phyloP scores from a whole-genome alignment of 768 basidiomycete genomes.

The Pholiota molesta region DNA sequence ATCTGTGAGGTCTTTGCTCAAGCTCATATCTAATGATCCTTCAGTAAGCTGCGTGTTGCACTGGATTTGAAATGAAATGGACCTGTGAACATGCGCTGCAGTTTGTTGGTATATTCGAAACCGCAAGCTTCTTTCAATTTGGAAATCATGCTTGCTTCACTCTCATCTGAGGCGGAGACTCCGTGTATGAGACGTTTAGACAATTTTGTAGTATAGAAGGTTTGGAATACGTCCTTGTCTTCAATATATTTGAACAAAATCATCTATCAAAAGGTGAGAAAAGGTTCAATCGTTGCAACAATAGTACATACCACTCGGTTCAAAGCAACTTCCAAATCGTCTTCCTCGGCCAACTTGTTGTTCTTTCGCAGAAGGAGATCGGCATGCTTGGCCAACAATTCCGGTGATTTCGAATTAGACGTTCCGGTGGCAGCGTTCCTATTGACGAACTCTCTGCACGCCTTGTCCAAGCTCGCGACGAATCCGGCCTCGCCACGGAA shows the following conservation, averaged over 20 bases:
- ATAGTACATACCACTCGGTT: conserved; percentile 76
- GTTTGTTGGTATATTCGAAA: conserved; percentile 95
- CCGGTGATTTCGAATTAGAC: conserved; percentile 88
- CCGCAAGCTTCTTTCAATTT: conserved; percentile 97
- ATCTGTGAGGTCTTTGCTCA: conserved; percentile 94
- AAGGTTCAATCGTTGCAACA: not conserved
- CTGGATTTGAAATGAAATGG: conserved; percentile 18
- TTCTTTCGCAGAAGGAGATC: conserved; percentile 90
- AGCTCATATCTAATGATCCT: conserved; percentile 73
- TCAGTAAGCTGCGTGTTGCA: conserved; percentile 1
- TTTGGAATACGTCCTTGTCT: conserved; percentile 99
- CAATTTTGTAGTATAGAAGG: conserved; percentile 94
- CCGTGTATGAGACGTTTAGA: conserved; percentile 91
- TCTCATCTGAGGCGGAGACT: conserved; percentile 93
- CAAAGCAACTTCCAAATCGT: conserved; percentile 85
- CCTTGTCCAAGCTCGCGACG: conserved; percentile 91
- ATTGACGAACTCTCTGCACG: conserved; percentile 95
- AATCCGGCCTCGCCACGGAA: conserved; percentile 95
- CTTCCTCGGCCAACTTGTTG: conserved; percentile 94
- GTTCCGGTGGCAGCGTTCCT: conserved; percentile 86
- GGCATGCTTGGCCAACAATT: conserved; percentile 89
- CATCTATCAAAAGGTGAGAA: conserved; percentile 65
- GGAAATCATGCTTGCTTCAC: conserved; percentile 96
- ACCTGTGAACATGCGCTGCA: conserved; percentile 98
- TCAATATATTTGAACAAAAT: conserved; percentile 97